A percentile compares a stretch with the other conserved stretches of the same genome.
These are phyloP conservation scores for Saturnispora zaruensis DNA, from an alignment of 805 yeast genomes.

Conservation along the genomic window DNA sequence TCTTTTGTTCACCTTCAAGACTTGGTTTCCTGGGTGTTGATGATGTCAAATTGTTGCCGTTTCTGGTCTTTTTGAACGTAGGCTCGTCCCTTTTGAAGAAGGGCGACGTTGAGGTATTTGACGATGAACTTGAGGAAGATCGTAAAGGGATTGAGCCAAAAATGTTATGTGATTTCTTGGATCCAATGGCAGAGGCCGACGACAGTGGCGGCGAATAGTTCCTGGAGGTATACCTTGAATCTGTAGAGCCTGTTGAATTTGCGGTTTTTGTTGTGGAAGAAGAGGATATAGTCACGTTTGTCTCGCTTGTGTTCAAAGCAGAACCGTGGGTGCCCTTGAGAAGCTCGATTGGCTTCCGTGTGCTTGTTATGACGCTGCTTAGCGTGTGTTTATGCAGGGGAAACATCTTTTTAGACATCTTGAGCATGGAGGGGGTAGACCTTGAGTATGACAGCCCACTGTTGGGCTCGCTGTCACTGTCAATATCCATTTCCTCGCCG, in stretches of 20 bases:
- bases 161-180: slow-evolving; percentile 2
- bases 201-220: not conserved
- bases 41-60: not conserved
- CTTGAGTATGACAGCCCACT: slow-evolving; percentile 12
- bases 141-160: slow-evolving; percentile 6
- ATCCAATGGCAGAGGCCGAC: not conserved
- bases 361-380: slow-evolving; percentile 4
- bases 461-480: not conserved
- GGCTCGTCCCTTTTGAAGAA: slow-evolving; percentile 4
- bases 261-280: not conserved
- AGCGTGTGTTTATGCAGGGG: slow-evolving; percentile 4
- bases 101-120: slow-evolving; percentile 3
- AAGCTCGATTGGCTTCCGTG: slow-evolving; percentile 3
- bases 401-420: slow-evolving; percentile 4
- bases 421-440: slow-evolving; percentile 19
- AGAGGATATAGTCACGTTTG: not conserved
- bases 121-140: slow-evolving; percentile 5
- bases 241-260: not conserved
- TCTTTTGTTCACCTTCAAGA: slow-evolving; percentile 1
- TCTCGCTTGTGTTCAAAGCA: not conserved
- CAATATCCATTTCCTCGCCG: slow-evolving; percentile 1
- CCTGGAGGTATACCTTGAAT: not conserved
- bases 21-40: slow-evolving; percentile 7
- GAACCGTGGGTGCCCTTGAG: not conserved
- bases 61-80: not conserved